Conservation (phyloP, 352 stramenopile genomes). For the Phytophthora crassamura region DNA sequence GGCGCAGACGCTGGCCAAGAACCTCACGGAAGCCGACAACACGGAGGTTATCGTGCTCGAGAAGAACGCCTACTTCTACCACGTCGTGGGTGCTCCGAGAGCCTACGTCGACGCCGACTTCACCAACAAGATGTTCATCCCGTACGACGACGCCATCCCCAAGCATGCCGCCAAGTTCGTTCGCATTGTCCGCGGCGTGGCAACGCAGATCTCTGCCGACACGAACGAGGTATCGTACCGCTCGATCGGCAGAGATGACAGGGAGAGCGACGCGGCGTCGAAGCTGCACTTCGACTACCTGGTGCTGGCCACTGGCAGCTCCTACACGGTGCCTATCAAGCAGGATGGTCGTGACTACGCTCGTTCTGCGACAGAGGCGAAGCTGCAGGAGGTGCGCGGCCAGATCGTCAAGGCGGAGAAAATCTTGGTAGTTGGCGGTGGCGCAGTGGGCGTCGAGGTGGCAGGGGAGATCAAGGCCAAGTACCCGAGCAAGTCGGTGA, state of each 20-base stretch:
- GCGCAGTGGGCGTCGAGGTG: conserved; percentile 41
- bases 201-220: conserved; percentile 29
- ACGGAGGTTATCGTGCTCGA: conserved; percentile 48
- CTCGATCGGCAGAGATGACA: conserved; percentile 30
- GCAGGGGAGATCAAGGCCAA: conserved; percentile 45
- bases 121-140: conserved; percentile 45
- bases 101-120: conserved; percentile 45
- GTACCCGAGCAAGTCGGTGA: conserved; percentile 36
- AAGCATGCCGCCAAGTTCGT: conserved; percentile 23
- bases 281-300: conserved; percentile 49
- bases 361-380: conserved; percentile 30
- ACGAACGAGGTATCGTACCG: conserved; percentile 32
- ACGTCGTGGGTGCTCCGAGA: conserved; percentile 42
- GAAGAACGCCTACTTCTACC: conserved; percentile 47
- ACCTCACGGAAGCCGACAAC: conserved; percentile 28
- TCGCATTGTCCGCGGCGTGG: conserved; percentile 30
- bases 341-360: conserved; percentile 26
- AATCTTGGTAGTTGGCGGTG: conserved; percentile 40
- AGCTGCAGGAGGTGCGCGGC: conserved; percentile 34
- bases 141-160: conserved; percentile 43
- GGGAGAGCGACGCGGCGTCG: conserved; percentile 11
- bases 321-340: conserved; percentile 40
- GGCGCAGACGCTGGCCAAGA: conserved; percentile 39
- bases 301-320: conserved; percentile 45
- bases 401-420: conserved; percentile 31